Evolutionary conservation across 768 basidiomycete genomes (phyloP).

Genomic region (Rubroboletus pulcherrimus): DNA sequence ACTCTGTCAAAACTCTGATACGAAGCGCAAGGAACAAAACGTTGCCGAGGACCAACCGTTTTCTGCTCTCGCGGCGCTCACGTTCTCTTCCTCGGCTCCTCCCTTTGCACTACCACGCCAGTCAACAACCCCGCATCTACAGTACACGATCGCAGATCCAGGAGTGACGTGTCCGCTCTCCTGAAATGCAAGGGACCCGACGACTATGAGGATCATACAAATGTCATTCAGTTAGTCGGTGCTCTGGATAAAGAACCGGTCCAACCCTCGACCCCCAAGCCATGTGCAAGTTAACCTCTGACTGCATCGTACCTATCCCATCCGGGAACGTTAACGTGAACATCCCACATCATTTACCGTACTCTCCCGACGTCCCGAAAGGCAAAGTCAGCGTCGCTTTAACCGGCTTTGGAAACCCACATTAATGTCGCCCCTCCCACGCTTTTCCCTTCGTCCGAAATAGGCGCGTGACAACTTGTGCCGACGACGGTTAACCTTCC

Average conservation of each 20-base stretch:
- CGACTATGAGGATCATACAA: neutral
- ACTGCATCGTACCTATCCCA: constrained; percentile 45
- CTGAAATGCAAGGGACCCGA: too few species aligned
- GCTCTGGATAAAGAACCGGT: neutral
- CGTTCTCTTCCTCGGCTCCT: too few species aligned
- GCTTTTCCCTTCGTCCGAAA: constrained; percentile 8
- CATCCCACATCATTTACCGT: constrained; percentile 53
- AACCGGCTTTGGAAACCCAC: constrained; percentile 6
- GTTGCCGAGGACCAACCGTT: too few species aligned
- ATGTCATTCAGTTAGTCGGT: constrained; percentile 26
- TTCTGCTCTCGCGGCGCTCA: too few species aligned
- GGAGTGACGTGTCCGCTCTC: too few species aligned
- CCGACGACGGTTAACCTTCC: neutral
- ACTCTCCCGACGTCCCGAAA: constrained; percentile 50
- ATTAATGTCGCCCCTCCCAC: neutral
- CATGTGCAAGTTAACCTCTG: neutral
- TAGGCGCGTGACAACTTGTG: constrained; percentile 7
- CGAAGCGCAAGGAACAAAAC: too few species aligned
- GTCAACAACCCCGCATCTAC: too few species aligned
- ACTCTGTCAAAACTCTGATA: too few species aligned
- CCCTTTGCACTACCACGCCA: too few species aligned
- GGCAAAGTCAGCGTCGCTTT: constrained; percentile 19
- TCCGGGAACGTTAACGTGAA: constrained; percentile 43
- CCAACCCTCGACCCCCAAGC: neutral
- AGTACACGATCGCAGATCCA: too few species aligned